phyloP scores from a whole-genome alignment of 257 asterid species.

The Vinca minor region DNA sequence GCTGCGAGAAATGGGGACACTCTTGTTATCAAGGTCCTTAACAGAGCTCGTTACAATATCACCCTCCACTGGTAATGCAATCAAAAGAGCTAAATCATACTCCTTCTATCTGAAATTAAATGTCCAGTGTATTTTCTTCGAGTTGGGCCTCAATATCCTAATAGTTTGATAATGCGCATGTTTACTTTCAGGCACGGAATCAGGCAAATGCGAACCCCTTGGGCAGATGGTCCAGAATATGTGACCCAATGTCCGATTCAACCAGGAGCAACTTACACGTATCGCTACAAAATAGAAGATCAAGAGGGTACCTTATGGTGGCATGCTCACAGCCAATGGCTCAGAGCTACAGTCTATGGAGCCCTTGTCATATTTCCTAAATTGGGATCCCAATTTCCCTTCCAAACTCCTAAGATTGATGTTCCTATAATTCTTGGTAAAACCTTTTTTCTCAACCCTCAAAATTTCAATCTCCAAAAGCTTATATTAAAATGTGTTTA shows the following conservation, averaged over 20 bases:
- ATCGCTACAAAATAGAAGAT: slow-evolving; percentile 45
- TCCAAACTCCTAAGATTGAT: slow-evolving; percentile 32
- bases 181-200: slow-evolving; percentile 50
- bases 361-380: slow-evolving; percentile 46
- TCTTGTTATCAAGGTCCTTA: slow-evolving; percentile 14
- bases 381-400: slow-evolving; percentile 41
- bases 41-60: slow-evolving; percentile 22
- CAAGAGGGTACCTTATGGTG: slow-evolving; percentile 74
- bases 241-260: slow-evolving; percentile 67
- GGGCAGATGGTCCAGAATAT: slow-evolving; percentile 71
- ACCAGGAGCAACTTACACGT: slow-evolving; percentile 53
- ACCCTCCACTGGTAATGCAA: slow-evolving; percentile 17
- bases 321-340: slow-evolving; percentile 67
- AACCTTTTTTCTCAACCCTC: neutral
- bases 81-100: neutral
- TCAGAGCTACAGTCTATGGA: slow-evolving; percentile 57
- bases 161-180: too few relatives aligned
- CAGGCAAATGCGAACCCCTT: slow-evolving; percentile 52
- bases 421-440: slow-evolving; percentile 52
- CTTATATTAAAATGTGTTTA: neutral
- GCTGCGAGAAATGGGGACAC: slow-evolving; percentile 23
- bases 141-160: too few relatives aligned
- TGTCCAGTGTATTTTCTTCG: too few relatives aligned
- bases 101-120: too few relatives aligned
- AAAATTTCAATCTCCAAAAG: neutral